A percentile compares a stretch with the other conserved stretches of the same genome.
Evolutionary conservation across 2,329 filamentous ascomycete species (phyloP).

Genomic region (Aspergillus clavatus): DNA sequence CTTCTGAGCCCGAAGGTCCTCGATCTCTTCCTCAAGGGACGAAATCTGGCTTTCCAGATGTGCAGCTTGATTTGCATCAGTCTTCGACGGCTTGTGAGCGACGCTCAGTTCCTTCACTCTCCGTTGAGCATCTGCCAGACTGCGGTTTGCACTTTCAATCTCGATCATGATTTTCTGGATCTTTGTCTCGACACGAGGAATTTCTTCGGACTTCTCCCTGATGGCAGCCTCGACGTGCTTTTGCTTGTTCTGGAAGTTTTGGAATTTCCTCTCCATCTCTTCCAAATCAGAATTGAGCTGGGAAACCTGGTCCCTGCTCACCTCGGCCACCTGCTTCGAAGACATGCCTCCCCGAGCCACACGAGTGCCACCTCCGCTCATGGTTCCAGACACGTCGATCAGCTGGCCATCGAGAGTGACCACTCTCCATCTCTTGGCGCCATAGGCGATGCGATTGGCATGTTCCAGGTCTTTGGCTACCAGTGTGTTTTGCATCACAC

Average conservation of each 20-base stretch:
- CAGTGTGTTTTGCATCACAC: conserved; percentile 88
- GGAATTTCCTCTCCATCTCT: conserved; percentile 73
- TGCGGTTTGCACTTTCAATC: conserved; percentile 77
- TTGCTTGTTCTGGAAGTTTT: conserved; percentile 79
- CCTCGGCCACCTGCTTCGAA: conserved; percentile 84
- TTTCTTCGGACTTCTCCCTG: conserved; percentile 67
- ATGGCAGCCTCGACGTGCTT: conserved; percentile 71
- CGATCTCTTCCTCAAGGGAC: conserved; percentile 70
- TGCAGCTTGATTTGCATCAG: conserved; percentile 69
- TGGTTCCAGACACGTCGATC: conserved; percentile 96
- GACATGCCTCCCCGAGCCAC: conserved; percentile 95
- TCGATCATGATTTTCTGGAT: conserved; percentile 90
- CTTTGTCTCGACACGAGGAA: conserved; percentile 80
- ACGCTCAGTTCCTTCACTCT: conserved; percentile 78
- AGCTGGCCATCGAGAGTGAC: conserved; percentile 92
- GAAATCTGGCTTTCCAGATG: conserved; percentile 73
- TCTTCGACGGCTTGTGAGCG: conserved; percentile 74
- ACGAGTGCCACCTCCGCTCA: conserved; percentile 92
- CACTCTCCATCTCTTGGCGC: conserved; percentile 87
- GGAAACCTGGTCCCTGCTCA: conserved; percentile 78
- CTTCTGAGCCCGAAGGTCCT: conserved; percentile 77
- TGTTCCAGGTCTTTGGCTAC: conserved; percentile 92
- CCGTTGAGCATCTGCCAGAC: conserved; percentile 76
- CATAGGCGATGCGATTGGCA: conserved; percentile 94
- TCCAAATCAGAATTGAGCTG: conserved; percentile 88